Conservation (phyloP, 2,329 filamentous ascomycete genomes). For the Fusarium stilboides region DNA sequence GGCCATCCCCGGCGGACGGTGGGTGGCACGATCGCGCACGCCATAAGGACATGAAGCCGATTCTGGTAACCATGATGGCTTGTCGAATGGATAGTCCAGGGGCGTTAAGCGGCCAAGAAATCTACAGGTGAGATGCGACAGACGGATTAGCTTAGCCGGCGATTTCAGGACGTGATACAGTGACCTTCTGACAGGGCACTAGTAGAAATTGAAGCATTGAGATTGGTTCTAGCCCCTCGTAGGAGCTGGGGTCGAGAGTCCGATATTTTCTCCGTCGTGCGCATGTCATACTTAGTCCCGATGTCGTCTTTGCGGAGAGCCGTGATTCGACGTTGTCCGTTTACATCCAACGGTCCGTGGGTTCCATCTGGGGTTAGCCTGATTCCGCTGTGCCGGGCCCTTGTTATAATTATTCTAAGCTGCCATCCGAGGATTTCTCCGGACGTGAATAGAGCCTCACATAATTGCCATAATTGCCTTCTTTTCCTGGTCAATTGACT, state of each 20-base stretch:
- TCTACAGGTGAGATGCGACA: constrained; percentile 1
- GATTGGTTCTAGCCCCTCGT: constrained; percentile 21
- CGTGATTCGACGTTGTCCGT: constrained; percentile 44
- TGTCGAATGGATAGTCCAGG: constrained; percentile 4
- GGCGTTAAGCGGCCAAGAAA: constrained; percentile 14
- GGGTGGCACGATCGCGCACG: constrained; percentile 47
- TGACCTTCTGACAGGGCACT: constrained; percentile 14
- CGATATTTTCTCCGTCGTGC: constrained; percentile 53
- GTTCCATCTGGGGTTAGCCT: constrained; percentile 40
- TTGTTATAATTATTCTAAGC: constrained; percentile 25
- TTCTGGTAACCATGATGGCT: constrained; percentile 30
- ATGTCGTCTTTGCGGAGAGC: constrained; percentile 51
- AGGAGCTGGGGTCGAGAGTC: constrained; percentile 41
- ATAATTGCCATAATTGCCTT: constrained; percentile 12
- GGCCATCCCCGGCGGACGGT: constrained; percentile 12
- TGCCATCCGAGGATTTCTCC: constrained; percentile 39
- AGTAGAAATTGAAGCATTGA: constrained; percentile 3
- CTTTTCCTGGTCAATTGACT: constrained; percentile 15
- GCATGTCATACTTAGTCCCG: constrained; percentile 47
- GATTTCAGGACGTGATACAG: not conserved
- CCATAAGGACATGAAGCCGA: constrained; percentile 45
- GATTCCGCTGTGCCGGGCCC: constrained; percentile 4
- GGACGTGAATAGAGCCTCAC: constrained; percentile 33
- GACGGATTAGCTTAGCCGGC: constrained; percentile 3
- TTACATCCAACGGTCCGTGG: constrained; percentile 36